Evolutionary conservation across 129 eudicot species (phyloP), one percentile per base, ranked within the genome.

Genomic region (Flaveria robusta): DNA sequence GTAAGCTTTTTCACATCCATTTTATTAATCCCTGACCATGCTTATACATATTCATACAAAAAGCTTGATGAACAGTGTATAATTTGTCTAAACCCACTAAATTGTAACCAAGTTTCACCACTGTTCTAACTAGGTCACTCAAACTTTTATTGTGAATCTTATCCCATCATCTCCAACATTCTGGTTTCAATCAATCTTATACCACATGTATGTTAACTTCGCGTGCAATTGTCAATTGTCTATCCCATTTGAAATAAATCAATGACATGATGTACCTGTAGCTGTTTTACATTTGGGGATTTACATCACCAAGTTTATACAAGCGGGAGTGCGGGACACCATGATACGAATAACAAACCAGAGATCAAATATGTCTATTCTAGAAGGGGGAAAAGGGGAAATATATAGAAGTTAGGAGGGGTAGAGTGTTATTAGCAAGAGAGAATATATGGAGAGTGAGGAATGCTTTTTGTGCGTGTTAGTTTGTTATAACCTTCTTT

Each of bases 1-100:
- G 91, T 91, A 90, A 80, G 88, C 49, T 5, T 74, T 64, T 71
- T 69, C 77, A 20, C 65, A 13, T 41, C 54, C 27, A 56, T 71
- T 23, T 14, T 62, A 63, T 50, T 52, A 62, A 49, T 18, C 74
- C 60, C 26, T 37, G 37, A 58, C 76, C 67, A 24, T 55, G 50
- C 75, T 74, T 64, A 43, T 60, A 29, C 18, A 46, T 55, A 56
- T 68, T 55, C 19, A 69, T 58, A 19, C 9, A 51, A 9, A 42
- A 42, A 42, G 47, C 13, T 42, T 10, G 9, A 42, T 9, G 11
- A 7, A 42, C 46, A 42, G 13, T 42, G 10, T 42, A 42, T 42
- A 41, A 9, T 6, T 9, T 6, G 45, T 7, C 10, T 41, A 42
- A 12, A 15, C 14, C 5, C 54, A 49, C 5, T 13, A 49, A 49